Conservation (phyloP, 2,329 filamentous ascomycete genomes). For the Corinectria fuckeliana region DNA sequence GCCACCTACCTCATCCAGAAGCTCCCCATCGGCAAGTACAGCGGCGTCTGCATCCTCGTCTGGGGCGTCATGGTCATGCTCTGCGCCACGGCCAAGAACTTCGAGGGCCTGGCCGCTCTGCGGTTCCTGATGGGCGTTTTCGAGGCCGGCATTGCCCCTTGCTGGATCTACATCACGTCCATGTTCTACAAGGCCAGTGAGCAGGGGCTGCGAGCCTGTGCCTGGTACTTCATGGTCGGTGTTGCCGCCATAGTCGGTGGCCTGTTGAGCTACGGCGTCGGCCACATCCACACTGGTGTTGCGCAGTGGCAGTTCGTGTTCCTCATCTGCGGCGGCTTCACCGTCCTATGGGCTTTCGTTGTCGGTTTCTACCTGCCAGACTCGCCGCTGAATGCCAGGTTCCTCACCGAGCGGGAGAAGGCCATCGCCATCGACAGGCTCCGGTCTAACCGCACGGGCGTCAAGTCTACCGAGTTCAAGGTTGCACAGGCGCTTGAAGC, state of each 20-base stretch:
- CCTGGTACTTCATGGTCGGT: conserved; percentile 51
- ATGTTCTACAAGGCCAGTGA: neutral
- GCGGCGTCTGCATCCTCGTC: conserved; percentile 24
- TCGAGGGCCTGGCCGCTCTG: conserved; percentile 24
- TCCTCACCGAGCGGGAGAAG: conserved; percentile 63
- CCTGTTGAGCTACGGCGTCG: conserved; percentile 63
- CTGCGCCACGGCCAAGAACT: conserved; percentile 46
- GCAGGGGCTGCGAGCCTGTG: neutral
- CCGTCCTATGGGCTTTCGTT: conserved; percentile 60
- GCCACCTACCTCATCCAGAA: conserved; percentile 51
- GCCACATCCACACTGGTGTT: conserved; percentile 61
- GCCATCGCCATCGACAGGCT: conserved; percentile 56
- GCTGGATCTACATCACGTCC: neutral
- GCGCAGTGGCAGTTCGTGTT: conserved; percentile 64
- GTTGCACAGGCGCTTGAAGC: conserved; percentile 64
- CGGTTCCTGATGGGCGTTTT: conserved; percentile 28
- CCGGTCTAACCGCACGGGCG: conserved; percentile 68
- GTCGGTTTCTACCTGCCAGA: conserved; percentile 67
- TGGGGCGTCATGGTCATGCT: conserved; percentile 47
- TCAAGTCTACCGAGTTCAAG: conserved; percentile 73
- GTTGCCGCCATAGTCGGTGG: conserved; percentile 68
- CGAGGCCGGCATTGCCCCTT: neutral
- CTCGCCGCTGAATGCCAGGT: conserved; percentile 66
- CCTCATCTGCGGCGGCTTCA: conserved; percentile 63
- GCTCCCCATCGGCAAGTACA: conserved; percentile 54